These are phyloP conservation scores for Penicillium cataractarum DNA, from an alignment of 495 filamentous ascomycete genomes.

Conservation along the genomic window DNA sequence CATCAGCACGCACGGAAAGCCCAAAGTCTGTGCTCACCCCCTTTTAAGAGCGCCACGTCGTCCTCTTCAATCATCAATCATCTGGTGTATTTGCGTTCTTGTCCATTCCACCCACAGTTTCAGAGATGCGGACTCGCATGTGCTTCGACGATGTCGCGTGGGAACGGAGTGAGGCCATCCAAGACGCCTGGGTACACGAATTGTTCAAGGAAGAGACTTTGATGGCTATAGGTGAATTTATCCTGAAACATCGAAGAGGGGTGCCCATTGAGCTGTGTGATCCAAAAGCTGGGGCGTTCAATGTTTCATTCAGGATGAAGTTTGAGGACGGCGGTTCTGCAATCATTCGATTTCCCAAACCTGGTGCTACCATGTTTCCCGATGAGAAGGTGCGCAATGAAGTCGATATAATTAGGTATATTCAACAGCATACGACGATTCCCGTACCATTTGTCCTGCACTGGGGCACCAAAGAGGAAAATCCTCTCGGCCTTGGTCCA, in stretches of 20 bases:
- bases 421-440: conserved; percentile 41
- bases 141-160: conserved; percentile 26
- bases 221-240: conserved; percentile 17
- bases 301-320: conserved; percentile 24
- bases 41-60: background rate
- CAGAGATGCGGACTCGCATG: conserved; percentile 19
- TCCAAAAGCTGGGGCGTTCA: conserved; percentile 24
- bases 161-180: conserved; percentile 19
- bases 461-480: conserved; percentile 32
- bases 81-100: background rate
- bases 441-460: conserved; percentile 40
- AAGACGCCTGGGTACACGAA: conserved; percentile 18
- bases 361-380: conserved; percentile 30
- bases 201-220: conserved; percentile 14
- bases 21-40: background rate
- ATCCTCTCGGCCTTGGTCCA: conserved; percentile 22
- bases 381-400: conserved; percentile 46
- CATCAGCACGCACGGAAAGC: background rate
- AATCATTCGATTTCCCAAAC: conserved; percentile 25
- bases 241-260: conserved; percentile 17
- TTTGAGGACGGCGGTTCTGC: conserved; percentile 22
- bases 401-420: conserved; percentile 44
- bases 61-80: background rate
- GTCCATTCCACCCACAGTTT: conserved; percentile 2
- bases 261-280: conserved; percentile 7